Evolutionary conservation across 106 monocot genomes (phyloP).

Genomic region (Narthecium ossifragum): DNA sequence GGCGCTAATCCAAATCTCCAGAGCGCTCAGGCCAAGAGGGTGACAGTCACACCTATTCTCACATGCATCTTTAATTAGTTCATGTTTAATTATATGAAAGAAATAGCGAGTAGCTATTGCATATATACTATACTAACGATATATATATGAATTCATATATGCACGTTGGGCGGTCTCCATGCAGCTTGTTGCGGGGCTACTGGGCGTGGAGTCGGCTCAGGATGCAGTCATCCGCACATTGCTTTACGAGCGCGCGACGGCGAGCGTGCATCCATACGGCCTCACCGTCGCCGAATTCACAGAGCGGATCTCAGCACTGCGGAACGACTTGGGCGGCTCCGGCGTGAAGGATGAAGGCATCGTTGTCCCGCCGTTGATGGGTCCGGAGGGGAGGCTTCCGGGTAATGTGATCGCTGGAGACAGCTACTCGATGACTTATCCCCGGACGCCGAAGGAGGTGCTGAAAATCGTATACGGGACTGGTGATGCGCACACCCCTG

Average conservation of each 20-base stretch:
- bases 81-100: not conserved
- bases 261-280: constrained; percentile 43
- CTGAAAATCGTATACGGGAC: constrained; percentile 56
- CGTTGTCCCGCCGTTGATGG: constrained; percentile 29
- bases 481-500: constrained; percentile 25
- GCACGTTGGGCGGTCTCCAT: not conserved
- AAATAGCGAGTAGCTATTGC: not conserved
- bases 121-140: not conserved
- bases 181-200: constrained; percentile 56
- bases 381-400: constrained; percentile 34
- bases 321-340: constrained; percentile 38
- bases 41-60: constrained; percentile 1
- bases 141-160: not conserved
- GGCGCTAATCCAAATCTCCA: constrained; percentile 36
- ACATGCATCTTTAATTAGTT: not conserved
- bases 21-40: constrained; percentile 29
- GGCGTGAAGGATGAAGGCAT: constrained; percentile 73
- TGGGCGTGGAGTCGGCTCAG: constrained; percentile 70
- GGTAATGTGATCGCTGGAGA: constrained; percentile 59
- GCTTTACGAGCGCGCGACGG: constrained; percentile 27
- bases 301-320: constrained; percentile 32
- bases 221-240: constrained; percentile 58
- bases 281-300: constrained; percentile 63
- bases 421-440: constrained; percentile 35
- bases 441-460: constrained; percentile 48